Evolutionary conservation across 2,329 filamentous ascomycete species (phyloP), one percentile per base, ranked within the genome.

Genomic region (Rachicladosporium sp.): DNA sequence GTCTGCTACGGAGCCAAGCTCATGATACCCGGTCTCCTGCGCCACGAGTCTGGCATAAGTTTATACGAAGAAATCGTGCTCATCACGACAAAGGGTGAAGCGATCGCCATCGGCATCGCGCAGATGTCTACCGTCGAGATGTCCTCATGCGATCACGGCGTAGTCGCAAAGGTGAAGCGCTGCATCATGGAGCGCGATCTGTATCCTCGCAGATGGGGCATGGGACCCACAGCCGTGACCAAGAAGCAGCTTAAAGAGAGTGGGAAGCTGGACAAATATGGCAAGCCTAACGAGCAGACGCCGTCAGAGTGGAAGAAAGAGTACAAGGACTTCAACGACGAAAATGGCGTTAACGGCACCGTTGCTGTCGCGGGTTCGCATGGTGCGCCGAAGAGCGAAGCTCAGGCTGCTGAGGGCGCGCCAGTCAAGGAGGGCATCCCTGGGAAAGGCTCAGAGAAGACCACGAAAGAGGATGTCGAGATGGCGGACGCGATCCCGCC

Each of bases 201-300:
- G 43, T 98, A 98, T 74, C 91, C 91, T 48, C 77, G 87, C 62
- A 74, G 89, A 71, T 98, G 91, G 91, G 91, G 91, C 50, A 77
- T 96, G 59, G 91, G 91, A 46, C 89, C 91, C 38, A 80, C 89
- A 44, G 91, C 91, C 36, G 68, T 82, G 36, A 87, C 96, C 74
- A 98, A 98, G 80, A 98, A 98, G 82, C 95, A 96, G 78, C 79
- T 98, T 72, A 96, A 96, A 78, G 85, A 88, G 38, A 83, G 86
- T 52, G 91, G 91, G 64, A 94, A 95, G 69, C 81, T 98, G 44
- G 91, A 98, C 72, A 98, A 98, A 80, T 96, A 78, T 55, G 91
- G 91, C 51, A 81, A 88, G 43, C 66, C 83, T 54, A 98, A 96
- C 64, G 89, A 95, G 62, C 78, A 80, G 48, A 98, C 91, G 4